phyloP scores from a whole-genome alignment of 768 basidiomycete species.

The Myochromella boudieri region DNA sequence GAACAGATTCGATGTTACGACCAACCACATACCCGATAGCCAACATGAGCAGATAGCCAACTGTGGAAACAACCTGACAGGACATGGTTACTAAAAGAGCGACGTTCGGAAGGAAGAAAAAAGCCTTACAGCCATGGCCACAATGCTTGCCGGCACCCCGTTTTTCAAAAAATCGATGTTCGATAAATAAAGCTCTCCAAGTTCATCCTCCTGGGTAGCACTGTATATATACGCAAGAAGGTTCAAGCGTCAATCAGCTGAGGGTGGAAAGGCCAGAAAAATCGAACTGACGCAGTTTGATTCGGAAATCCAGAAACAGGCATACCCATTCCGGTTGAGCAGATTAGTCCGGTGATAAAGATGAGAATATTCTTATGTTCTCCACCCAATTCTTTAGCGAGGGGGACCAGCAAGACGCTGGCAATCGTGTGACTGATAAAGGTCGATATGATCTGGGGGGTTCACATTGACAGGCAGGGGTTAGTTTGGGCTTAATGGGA shows the following conservation, averaged over 20 bases:
- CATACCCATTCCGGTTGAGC: constrained; percentile 97
- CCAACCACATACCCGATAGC: constrained; percentile 57
- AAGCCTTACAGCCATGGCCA: constrained; percentile 72
- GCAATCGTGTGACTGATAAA: constrained; percentile 98
- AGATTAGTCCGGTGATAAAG: constrained; percentile 90
- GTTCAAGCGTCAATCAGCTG: constrained; percentile 16
- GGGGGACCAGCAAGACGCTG: constrained; percentile 93
- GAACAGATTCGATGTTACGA: neutral
- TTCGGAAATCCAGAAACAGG: constrained; percentile 99
- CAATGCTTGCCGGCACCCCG: constrained; percentile 90
- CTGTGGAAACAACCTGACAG: constrained; percentile 74
- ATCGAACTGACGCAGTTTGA: constrained; percentile 81
- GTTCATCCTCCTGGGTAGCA: constrained; percentile 91
- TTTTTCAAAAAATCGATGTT: constrained; percentile 91
- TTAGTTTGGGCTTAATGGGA: neutral
- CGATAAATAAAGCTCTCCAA: constrained; percentile 84
- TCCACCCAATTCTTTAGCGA: constrained; percentile 86
- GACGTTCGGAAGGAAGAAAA: constrained; percentile 2
- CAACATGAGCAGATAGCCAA: constrained; percentile 80
- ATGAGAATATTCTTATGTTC: constrained; percentile 81
- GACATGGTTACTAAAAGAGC: constrained; percentile 9
- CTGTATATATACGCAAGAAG: constrained; percentile 34
- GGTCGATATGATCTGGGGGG: constrained; percentile 73
- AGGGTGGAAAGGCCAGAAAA: neutral
- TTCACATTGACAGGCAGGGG: neutral